Conservation (phyloP, 2,329 filamentous ascomycete genomes). For the Cercospora brassicicola region DNA sequence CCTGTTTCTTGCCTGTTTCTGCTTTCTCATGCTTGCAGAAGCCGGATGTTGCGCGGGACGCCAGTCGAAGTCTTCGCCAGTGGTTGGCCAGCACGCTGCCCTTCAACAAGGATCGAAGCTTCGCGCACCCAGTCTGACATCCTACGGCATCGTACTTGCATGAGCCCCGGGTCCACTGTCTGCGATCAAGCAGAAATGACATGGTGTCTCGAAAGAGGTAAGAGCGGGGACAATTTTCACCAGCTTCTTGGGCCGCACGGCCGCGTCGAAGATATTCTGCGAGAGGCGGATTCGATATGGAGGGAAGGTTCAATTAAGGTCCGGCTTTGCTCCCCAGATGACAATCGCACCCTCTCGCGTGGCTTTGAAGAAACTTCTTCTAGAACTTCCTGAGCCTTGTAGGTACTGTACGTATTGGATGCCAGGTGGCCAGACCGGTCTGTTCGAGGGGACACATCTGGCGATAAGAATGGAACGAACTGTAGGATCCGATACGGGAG, state of each 20-base stretch:
- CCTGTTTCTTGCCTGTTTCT: neutral
- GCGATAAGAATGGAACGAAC: neutral
- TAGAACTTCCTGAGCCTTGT: neutral
- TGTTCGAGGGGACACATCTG: neutral
- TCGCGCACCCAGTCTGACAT: neutral
- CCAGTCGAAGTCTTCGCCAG: neutral
- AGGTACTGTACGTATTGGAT: neutral
- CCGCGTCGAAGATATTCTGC: neutral
- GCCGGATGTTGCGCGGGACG: neutral
- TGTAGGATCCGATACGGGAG: neutral
- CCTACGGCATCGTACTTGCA: neutral
- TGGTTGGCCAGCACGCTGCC: neutral
- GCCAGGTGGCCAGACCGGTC: neutral
- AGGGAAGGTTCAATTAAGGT: conserved; percentile 3
- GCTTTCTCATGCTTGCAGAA: neutral
- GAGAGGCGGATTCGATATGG: neutral
- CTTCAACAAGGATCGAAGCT: neutral
- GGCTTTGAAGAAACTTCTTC: neutral
- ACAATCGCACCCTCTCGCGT: neutral
- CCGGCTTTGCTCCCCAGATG: neutral
- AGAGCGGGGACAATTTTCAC: neutral
- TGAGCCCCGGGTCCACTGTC: neutral
- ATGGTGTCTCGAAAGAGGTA: neutral
- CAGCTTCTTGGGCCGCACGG: neutral
- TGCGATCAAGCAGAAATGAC: neutral